Evolutionary conservation across 108 stramenopile genomes (phyloP).

Genomic region (Seminavis robusta): DNA sequence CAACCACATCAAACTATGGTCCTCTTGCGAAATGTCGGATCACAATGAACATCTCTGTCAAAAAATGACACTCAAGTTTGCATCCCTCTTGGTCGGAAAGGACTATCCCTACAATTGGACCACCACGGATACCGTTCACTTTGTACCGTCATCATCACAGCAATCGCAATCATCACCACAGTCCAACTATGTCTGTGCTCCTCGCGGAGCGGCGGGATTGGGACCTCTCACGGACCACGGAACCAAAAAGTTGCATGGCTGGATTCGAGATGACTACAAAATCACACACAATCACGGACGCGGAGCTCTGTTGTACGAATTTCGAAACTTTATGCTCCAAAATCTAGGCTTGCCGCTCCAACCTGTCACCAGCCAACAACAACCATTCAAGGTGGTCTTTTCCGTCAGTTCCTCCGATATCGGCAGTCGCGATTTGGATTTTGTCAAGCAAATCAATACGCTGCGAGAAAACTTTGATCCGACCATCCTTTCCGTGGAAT

Average conservation of each 20-base stretch:
- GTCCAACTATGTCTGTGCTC: conserved; percentile 38
- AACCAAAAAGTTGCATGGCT: conserved; percentile 48
- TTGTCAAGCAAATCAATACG: conserved; percentile 28
- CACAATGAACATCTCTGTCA: conserved; percentile 24
- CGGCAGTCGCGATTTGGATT: conserved; percentile 27
- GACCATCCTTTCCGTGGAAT: conserved; percentile 26
- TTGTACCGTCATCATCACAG: background rate
- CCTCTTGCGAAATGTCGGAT: conserved; percentile 26
- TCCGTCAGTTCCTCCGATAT: conserved; percentile 40
- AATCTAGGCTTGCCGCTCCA: conserved; percentile 37
- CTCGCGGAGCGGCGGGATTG: conserved; percentile 36
- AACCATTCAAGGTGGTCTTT: conserved; percentile 44
- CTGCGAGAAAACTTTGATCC: conserved; percentile 18
- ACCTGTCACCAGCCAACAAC: conserved; percentile 10
- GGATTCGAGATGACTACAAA: conserved; percentile 44
- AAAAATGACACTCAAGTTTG: conserved; percentile 21
- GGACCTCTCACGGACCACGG: conserved; percentile 57
- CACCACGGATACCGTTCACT: background rate
- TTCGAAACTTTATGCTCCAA: conserved; percentile 50
- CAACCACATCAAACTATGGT: conserved; percentile 28
- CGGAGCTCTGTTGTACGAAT: conserved; percentile 44
- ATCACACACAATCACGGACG: conserved; percentile 48
- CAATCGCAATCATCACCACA: background rate
- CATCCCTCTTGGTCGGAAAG: conserved; percentile 5
- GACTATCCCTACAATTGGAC: background rate